Percentiles rank a stretch among this genome's conserved stretches.
Evolutionary conservation across 2,329 filamentous ascomycete species (phyloP).

Genomic region (Monascus ruber): DNA sequence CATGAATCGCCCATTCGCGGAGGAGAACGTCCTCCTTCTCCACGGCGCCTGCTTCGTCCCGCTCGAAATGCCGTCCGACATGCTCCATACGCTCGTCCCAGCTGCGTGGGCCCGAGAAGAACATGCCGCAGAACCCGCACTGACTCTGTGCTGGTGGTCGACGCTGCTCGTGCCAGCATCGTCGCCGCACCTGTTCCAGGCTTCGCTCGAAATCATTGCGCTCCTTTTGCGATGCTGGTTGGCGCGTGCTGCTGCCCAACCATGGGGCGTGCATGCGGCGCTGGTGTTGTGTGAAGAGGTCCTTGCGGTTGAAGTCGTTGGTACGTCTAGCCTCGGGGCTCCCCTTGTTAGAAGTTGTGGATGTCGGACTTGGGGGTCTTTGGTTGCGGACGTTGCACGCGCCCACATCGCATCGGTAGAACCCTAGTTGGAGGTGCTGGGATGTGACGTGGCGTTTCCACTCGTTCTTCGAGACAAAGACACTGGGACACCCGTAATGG

Average conservation of each 20-base stretch:
- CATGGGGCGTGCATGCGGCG: conserved; percentile 67
- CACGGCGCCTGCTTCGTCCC: conserved; percentile 21
- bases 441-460: conserved; percentile 84
- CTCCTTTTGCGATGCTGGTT: conserved; percentile 16
- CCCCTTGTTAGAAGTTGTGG: conserved; percentile 12
- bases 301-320: conserved; percentile 80
- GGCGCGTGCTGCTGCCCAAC: conserved; percentile 36
- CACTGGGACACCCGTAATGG: conserved; percentile 61
- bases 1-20: conserved; percentile 26
- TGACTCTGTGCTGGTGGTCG: conserved; percentile 51
- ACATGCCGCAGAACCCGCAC: conserved; percentile 45
- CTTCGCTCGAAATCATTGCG: conserved; percentile 37
- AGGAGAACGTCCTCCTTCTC: conserved; percentile 32
- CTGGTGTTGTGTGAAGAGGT: conserved; percentile 80
- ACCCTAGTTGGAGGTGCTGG: conserved; percentile 64
- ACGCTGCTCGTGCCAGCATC: conserved; percentile 52
- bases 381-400: conserved; percentile 30
- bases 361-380: conserved; percentile 1
- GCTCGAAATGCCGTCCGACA: conserved; percentile 69
- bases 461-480: conserved; percentile 77
- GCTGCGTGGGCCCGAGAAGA: conserved; percentile 51
- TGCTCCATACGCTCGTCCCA: conserved; percentile 88
- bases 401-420: conserved; percentile 65
- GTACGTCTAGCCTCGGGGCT: conserved; percentile 19
- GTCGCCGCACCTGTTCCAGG: conserved; percentile 45